Evolutionary conservation across 495 filamentous ascomycete genomes (phyloP), one percentile per base, ranked within the genome.

Genomic region (Parmelia sp.): DNA sequence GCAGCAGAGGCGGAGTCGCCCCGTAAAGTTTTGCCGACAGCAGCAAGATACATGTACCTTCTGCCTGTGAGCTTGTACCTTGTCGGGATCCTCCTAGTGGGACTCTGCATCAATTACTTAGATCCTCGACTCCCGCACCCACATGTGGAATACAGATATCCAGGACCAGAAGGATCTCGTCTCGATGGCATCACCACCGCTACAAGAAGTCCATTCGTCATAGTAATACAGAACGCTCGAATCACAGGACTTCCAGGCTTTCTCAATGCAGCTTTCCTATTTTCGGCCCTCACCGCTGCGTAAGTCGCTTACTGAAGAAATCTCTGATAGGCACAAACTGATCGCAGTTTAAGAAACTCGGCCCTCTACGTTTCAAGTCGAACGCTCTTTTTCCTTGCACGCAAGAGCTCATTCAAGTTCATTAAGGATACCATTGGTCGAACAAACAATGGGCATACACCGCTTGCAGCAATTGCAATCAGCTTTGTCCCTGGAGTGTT

Each of bases 361-460:
- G 76, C 71, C 47, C 74, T 80, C 15, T 80, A 77, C 62, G 71
- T 76, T 5, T 72, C 78, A 3, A 77, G 75, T 25, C 69, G 78
- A 12, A 76, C 75, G 17, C 65, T 80, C 2, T 80, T 78, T 51
- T 74, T 71, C 19, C 61, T 79, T 21, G 73, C 75, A 7, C 65
- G 63, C 39, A 60, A 60, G 21, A 74, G 72, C 25, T 69, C 71
- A 25, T 55, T 73, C 47, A 65, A 72, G 7, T 60, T 68, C 17
- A 71, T 75, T 31, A 61, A 59, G n/a, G 65, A 73, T 15, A 72
- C 72, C n/a, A 61, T 78, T 33, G 77, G 77, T 0, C 65, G 65
- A 27, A 78, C 77, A 5, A 79, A 79, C 60, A 70, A 70, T 45
- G 71, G 73, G 23, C 70, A 74, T 45, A 77, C 76, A 23, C 77